Evolutionary conservation across 1,284 basidiomycete species (phyloP).

Genomic region (Ceratobasidium sp.): DNA sequence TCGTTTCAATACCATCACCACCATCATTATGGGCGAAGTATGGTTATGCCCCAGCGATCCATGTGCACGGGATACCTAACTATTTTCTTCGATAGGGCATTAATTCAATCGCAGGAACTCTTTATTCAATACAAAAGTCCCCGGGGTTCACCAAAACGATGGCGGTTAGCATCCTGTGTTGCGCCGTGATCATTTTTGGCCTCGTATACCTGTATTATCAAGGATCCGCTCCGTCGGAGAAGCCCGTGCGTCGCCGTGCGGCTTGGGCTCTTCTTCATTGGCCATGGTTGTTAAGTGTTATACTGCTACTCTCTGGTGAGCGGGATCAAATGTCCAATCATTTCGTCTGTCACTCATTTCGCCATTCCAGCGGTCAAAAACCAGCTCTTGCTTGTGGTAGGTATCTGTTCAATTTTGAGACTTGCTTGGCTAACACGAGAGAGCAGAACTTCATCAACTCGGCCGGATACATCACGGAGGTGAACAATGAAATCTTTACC

Average conservation of each 20-base stretch:
- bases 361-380: neutral
- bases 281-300: constrained; percentile 13
- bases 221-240: neutral
- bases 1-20: neutral
- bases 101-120: neutral
- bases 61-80: too few relatives aligned
- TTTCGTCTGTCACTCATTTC: neutral
- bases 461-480: neutral
- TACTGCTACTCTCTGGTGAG: constrained; percentile 7
- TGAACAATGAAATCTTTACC: neutral
- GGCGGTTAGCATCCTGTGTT: neutral
- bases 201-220: constrained; percentile 19
- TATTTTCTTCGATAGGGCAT: neutral
- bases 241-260: neutral
- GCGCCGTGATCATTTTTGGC: constrained; percentile 2
- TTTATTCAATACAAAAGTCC: neutral
- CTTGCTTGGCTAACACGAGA: neutral
- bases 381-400: neutral
- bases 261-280: constrained; percentile 1
- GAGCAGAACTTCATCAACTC: neutral
- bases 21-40: constrained; percentile 24
- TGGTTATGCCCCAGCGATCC: neutral
- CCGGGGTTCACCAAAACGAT: neutral
- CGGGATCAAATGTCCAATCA: neutral
- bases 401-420: neutral